Evolutionary conservation across 2,329 filamentous ascomycete species (phyloP), one percentile per base, ranked within the genome.

Genomic region (Alternaria metachromatica): DNA sequence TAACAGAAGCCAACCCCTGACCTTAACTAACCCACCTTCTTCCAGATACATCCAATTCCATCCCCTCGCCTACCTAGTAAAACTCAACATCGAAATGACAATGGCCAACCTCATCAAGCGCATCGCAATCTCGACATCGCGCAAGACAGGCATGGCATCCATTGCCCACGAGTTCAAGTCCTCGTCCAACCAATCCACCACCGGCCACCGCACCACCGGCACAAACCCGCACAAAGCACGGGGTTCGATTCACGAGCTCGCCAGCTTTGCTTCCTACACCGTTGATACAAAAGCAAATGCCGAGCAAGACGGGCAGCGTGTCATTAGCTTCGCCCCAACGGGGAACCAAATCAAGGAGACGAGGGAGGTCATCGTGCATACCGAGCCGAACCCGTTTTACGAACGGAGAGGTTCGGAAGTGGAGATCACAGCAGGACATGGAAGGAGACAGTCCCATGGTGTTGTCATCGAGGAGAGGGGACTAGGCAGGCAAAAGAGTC

Each of bases 21-120:
- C 30, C 30, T 41, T 18, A 21, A 8, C 20, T 56, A 23, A 62
- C 26, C 61, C 65, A 28, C 63, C 26, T 2, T 15, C 15, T 11
- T 12, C 44, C 46, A 81, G 78, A 23, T 86, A 85, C 71, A 79
- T 85, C 26, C 83, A 85, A 69, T 83, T 85, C 67, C 83, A 85
- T 60, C 84, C 85, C 0, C 76, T 86, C 5, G 84, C 80, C 6
- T 85, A 84, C 69, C 74, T 84, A 21, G 75, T 84, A 63, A 86
- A 86, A 65, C 77, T 86, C 23, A 80, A 84, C 67, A 85, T 87
- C 70, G 84, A 86, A 68, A 83, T 86, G 80, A 82, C 81, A 56
- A 84, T 86, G 81, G 84, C 84, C 63, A 82, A 84, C 58, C 80
- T 87, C 20, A 84, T 86, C 63, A 81, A 78, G 56, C 75, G 75